Base-by-base conservation (phyloP, 2,329 filamentous ascomycete species). In the Aspergillus intermedius region DNA sequence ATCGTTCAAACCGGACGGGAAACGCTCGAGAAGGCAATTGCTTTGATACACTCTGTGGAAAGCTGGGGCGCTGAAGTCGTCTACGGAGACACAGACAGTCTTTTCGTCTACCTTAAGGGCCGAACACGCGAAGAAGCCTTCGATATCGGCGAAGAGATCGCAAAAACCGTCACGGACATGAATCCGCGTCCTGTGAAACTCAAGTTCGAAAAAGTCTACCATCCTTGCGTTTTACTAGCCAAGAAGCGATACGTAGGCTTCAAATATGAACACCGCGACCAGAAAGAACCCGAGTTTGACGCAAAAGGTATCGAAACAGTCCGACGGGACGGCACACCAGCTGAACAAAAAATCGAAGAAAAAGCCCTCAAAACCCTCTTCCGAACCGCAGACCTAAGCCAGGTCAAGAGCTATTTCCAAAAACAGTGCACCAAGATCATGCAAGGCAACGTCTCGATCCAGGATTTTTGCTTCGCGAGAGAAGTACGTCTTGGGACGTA, bases 181-280 rank as follows among this genome's bases (percentile, higher is more conserved):
- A 98, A 96, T 61, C 94, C 93, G 2, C 81, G 85, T 1, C 93
- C 93, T 0, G 77, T 98, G 57, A 97, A 95, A 69, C 84, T 98
- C 54, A 97, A 97, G 65, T 96, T 98, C 58, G 93, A 98, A 66
- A 98, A 98, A 60, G 91, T 98, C 1, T 98, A 98, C 68, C 87
- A 95, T 54, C 93, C 94, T 0, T 97, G 91, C 64, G 83, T 97
- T 0, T 77, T 98, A 4, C 78, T 98, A 0, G 90, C 94, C 15
- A 98, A 98, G 74, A 98, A 98, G 65, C 86, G 93, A 48, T 98
- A 98, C 60, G 94, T 97, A 3, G 94, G 94, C 5, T 96, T 95
- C 76, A 96, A 95, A 66, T 98, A 94, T 71, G 93, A 98, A 64
- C 81, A 77, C 56, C 80, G 79, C 34, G 75, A 79, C 13, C 93